Evolutionary conservation across 2,329 filamentous ascomycete species (phyloP), one percentile per base, ranked within the genome.

Genomic region (Hypoxylon sp.): DNA sequence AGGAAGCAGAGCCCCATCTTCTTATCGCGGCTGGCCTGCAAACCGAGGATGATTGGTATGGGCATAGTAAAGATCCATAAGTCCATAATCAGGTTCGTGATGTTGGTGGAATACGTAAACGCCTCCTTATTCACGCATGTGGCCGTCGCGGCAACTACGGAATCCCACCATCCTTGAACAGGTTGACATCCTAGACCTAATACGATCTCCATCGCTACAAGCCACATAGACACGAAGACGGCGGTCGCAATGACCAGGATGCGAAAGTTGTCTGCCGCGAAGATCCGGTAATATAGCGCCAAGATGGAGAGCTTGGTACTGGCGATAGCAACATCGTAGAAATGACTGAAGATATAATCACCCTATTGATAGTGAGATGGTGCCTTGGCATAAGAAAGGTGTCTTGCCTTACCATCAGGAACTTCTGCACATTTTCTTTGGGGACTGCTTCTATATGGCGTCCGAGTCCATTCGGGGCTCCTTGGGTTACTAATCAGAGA

Each of bases 61-160:
- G 75, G 75, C 71, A 76, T 74, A 21, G 63, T 29, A 42, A 76
- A 75, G 19, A 76, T 75, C 72, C 72, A 76, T 17, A 76, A 8
- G 54, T 76, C 74, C n/a, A 70, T 67, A 15, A 73, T 46, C 7
- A 76, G 65, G 58, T 76, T 76, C 44, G 71, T 66, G 39, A 72
- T 70, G 58, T 75, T 76, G 1, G 74, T 75, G 7, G 71, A 74
- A 46, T 75, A 75, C 1, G 72, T 73, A 29, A 76, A 75, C 3
- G 72, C 73, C 13, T 75, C 63, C 35, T 72, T 71, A 17, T 75
- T 58, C 51, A 74, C 58, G 29, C 74, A 75, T 13, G 58, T 55
- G 15, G 70, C 72, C 1, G 69, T 62, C 6, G 62, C 47, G 2
- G 73, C 62, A 11, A 60, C 44, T 1, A 31, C 13, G 2, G 46